phyloP scores from a whole-genome alignment of 2,329 filamentous ascomycete genomes.

The Metarhizium anisopliae region DNA sequence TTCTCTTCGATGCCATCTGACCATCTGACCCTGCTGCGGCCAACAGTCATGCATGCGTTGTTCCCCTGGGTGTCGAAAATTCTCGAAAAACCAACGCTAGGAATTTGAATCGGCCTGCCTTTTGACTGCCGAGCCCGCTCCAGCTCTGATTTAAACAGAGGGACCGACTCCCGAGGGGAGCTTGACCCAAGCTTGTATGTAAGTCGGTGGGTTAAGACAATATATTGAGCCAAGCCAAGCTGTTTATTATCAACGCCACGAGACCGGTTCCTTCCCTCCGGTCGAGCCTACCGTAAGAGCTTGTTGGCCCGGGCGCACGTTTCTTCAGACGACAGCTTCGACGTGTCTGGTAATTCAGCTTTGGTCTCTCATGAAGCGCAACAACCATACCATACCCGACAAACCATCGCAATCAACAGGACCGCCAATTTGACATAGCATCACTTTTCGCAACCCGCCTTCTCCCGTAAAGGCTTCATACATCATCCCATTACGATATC shows the following conservation, averaged over 20 bases:
- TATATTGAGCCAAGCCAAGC: background rate
- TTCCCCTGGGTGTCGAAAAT: background rate
- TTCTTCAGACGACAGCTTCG: background rate
- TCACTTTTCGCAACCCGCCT: no score
- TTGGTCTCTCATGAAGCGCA: background rate
- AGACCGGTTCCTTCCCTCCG: background rate
- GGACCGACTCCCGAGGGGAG: background rate
- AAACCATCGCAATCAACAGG: no score
- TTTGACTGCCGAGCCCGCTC: background rate
- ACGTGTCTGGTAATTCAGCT: background rate
- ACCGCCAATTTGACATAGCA: no score
- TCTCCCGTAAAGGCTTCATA: background rate
- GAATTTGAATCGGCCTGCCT: background rate
- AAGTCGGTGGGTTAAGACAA: background rate
- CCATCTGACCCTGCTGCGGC: no score
- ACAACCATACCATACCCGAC: background rate
- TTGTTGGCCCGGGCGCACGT: background rate
- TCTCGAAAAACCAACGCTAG: background rate
- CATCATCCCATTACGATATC: background rate
- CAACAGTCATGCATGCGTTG: background rate
- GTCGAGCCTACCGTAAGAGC: background rate
- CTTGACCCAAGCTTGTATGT: background rate
- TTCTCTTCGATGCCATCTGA: background rate
- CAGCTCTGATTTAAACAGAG: background rate
- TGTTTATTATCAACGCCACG: background rate